phyloP scores from a whole-genome alignment of 805 yeast species.

The Cyberlindnera maritima region DNA sequence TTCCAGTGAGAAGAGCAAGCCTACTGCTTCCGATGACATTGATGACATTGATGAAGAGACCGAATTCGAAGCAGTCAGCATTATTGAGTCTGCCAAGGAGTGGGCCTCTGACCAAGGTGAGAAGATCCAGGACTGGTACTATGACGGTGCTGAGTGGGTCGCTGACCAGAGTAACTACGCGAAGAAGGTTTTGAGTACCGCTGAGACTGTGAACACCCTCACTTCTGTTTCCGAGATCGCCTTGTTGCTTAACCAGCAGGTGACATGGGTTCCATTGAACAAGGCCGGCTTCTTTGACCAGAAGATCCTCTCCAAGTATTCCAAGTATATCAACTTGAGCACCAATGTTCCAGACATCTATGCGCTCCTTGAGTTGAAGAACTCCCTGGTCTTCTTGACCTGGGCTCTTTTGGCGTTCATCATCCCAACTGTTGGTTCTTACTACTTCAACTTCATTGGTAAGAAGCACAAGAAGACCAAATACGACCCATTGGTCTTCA shows the following conservation, averaged over 20 bases:
- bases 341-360: conserved; percentile 22
- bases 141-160: conserved; percentile 14
- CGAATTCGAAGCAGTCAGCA: conserved; percentile 14
- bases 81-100: conserved; percentile 20
- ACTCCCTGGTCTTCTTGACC: conserved; percentile 18
- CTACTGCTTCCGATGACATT: conserved; percentile 1
- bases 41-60: conserved; percentile 13
- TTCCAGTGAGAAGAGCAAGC: conserved; percentile 7
- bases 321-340: conserved; percentile 11
- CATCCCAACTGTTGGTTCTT: conserved; percentile 27
- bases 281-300: conserved; percentile 23
- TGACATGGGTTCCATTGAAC: conserved; percentile 20
- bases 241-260: conserved; percentile 16
- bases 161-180: conserved; percentile 14
- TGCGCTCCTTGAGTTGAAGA: conserved; percentile 21
- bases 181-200: conserved; percentile 26
- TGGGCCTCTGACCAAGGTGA: conserved; percentile 25
- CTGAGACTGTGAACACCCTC: conserved; percentile 26
- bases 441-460: conserved; percentile 30
- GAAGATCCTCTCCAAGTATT: conserved; percentile 20
- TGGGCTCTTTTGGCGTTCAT: conserved; percentile 25
- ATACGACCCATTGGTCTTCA: conserved; percentile 55
- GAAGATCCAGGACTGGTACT: conserved; percentile 18
- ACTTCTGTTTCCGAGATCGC: conserved; percentile 20
- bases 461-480: conserved; percentile 33